These are phyloP conservation scores for Aspergillus hiratsukae DNA, from an alignment of 2,329 filamentous ascomycete species.

Conservation along the genomic window DNA sequence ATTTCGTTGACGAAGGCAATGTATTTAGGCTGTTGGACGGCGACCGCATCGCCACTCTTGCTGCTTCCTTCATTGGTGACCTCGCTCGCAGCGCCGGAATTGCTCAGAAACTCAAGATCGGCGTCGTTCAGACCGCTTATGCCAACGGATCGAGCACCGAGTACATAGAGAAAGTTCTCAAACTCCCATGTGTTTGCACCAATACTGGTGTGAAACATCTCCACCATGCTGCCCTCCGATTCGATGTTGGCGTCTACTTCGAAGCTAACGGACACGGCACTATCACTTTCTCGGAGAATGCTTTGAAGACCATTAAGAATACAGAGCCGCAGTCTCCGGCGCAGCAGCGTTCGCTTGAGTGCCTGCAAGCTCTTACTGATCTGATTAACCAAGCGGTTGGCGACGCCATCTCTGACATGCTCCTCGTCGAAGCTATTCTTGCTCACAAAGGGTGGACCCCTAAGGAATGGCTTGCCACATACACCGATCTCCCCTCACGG, in stretches of 20 bases:
- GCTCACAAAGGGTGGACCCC: conserved; percentile 91
- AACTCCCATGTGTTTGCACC: conserved; percentile 87
- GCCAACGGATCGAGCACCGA: conserved; percentile 93
- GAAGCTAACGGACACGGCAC: conserved; percentile 98
- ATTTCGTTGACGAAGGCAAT: conserved; percentile 77
- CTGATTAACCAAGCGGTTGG: conserved; percentile 98
- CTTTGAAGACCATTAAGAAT: conserved; percentile 70
- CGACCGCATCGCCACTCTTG: conserved; percentile 91
- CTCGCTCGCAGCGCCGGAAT: conserved; percentile 77
- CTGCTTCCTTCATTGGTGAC: conserved; percentile 88
- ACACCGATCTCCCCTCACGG: conserved; percentile 89
- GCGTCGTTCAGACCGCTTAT: conserved; percentile 95
- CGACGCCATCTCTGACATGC: conserved; percentile 90
- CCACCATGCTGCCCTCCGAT: conserved; percentile 91
- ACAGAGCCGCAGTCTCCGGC: conserved; percentile 84
- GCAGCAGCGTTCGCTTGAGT: conserved; percentile 83
- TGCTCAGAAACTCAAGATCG: conserved; percentile 75
- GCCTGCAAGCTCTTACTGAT: conserved; percentile 75
- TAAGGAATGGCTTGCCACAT: conserved; percentile 87
- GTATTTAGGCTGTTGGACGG: conserved; percentile 92
- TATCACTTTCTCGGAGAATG: conserved; percentile 84
- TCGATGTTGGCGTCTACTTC: conserved; percentile 96
- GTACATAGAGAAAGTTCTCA: conserved; percentile 83
- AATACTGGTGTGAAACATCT: conserved; percentile 96
- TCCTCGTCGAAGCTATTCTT: conserved; percentile 92